These are phyloP conservation scores for Acacia pycnantha DNA, from an alignment of 331 rosid species.

Conservation along the genomic window DNA sequence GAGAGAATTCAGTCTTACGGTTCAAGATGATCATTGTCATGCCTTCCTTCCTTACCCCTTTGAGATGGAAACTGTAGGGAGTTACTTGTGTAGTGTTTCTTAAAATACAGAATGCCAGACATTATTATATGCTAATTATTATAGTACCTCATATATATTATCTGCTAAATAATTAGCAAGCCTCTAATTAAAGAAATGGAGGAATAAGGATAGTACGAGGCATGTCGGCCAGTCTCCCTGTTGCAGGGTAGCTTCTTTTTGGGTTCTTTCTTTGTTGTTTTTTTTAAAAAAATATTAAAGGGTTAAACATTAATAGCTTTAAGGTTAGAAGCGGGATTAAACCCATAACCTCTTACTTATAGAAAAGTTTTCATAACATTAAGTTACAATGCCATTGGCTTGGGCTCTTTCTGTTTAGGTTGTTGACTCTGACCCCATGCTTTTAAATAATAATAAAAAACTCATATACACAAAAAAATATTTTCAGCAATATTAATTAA, in stretches of 20 bases:
- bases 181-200: background rate
- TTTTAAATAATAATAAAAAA: too few relatives aligned
- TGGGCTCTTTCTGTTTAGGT: too few relatives aligned
- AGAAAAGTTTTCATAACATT: too few relatives aligned
- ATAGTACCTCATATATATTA: background rate
- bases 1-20: background rate
- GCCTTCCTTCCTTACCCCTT: background rate
- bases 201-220: background rate
- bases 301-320: too few relatives aligned
- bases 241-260: background rate
- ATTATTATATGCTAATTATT: background rate
- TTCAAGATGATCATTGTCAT: background rate
- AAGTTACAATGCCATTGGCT: too few relatives aligned
- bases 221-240: background rate
- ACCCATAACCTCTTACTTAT: too few relatives aligned
- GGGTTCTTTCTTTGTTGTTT: background rate
- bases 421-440: too few relatives aligned
- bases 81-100: background rate
- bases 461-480: background rate
- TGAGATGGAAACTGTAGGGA: background rate
- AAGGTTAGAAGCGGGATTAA: too few relatives aligned
- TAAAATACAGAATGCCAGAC: background rate
- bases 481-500: too few relatives aligned
- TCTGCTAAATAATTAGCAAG: background rate
- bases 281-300: too few relatives aligned